phyloP scores from a whole-genome alignment of 2,329 filamentous ascomycete genomes.

The Amylocarpus encephaloides region DNA sequence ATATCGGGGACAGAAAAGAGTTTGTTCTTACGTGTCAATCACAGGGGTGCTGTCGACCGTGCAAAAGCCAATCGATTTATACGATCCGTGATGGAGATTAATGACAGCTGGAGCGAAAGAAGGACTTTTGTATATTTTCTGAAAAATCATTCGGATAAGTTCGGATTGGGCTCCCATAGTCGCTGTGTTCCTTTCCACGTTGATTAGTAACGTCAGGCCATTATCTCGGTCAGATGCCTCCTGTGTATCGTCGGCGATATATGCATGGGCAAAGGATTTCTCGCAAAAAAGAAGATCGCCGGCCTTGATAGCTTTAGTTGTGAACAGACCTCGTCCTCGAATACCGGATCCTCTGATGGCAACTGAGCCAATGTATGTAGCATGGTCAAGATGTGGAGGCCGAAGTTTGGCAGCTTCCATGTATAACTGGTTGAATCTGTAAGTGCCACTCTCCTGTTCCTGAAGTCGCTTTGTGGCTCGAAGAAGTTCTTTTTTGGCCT shows the following conservation, averaged over 20 bases:
- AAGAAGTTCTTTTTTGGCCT: slow-evolving; percentile 28
- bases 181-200: slow-evolving; percentile 30
- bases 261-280: slow-evolving; percentile 42
- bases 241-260: slow-evolving; percentile 32
- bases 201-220: slow-evolving; percentile 33
- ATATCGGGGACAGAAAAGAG: too few relatives aligned
- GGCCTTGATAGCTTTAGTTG: slow-evolving; percentile 39
- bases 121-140: slow-evolving; percentile 41
- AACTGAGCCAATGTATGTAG: slow-evolving; percentile 40
- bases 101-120: slow-evolving; percentile 31
- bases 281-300: slow-evolving; percentile 50
- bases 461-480: slow-evolving; percentile 30
- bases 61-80: slow-evolving; percentile 27
- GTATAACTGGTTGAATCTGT: slow-evolving; percentile 35
- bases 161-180: slow-evolving; percentile 36
- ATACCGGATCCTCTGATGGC: slow-evolving; percentile 35
- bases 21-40: slow-evolving; percentile 39
- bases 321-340: slow-evolving; percentile 46
- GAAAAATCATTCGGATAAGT: slow-evolving; percentile 37
- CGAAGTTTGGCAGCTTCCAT: slow-evolving; percentile 27
- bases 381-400: slow-evolving; percentile 41
- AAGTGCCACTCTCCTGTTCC: slow-evolving; percentile 37
- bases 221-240: slow-evolving; percentile 15
- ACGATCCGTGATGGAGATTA: slow-evolving; percentile 37
- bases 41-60: slow-evolving; percentile 35